Base-by-base conservation (phyloP, 208 protist genomes). In the Leishmania major region DNA sequence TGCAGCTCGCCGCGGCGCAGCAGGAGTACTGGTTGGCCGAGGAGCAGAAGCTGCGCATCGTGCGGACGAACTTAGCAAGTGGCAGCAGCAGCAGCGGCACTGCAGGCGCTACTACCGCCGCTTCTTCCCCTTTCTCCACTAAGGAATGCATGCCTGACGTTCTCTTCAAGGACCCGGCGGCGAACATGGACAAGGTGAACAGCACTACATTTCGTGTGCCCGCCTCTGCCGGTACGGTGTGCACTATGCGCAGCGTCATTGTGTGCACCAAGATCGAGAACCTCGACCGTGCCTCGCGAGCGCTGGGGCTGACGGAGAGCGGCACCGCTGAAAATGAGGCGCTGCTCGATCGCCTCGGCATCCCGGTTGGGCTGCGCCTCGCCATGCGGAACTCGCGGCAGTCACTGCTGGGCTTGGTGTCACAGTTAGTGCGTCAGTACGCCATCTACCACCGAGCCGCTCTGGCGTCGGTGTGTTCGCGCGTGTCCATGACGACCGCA, bases 211-310 rank as follows among this genome's bases (percentile, higher is more conserved):
- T 90, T 57, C 83, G 81, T 17, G 67, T 89, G n/a, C 87, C 83
- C 45, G 40, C 77, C 57, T 86, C 84, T 8, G 82, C 84, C 4
- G 76, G 47, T 8, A 87, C 75, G 22, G 83, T 92, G 45, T 91
- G 84, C 81, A 78, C 92, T 4, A 78, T 96, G 69, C 86, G 81
- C 51, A 93, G 83, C 75, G 78, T 96, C 45, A 73, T 97, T 72
- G 87, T 96, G 17, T 95, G 90, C 83, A 96, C 87, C 69, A 97
- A 95, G 71, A 85, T 90, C 0, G 94, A 97, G 49, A 35, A 83
- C 25, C 79, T 97, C 13, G 91, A 95, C 45, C 82, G 88, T 62
- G 67, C 89, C 0, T 91, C 91, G 64, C 88, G 87, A 19, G 75
- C 88, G 17, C 78, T 84, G 66, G 77, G 64, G 17, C 47, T 51